Conservation (phyloP, 805 yeast genomes). For the Wickerhamiella dianesei region DNA sequence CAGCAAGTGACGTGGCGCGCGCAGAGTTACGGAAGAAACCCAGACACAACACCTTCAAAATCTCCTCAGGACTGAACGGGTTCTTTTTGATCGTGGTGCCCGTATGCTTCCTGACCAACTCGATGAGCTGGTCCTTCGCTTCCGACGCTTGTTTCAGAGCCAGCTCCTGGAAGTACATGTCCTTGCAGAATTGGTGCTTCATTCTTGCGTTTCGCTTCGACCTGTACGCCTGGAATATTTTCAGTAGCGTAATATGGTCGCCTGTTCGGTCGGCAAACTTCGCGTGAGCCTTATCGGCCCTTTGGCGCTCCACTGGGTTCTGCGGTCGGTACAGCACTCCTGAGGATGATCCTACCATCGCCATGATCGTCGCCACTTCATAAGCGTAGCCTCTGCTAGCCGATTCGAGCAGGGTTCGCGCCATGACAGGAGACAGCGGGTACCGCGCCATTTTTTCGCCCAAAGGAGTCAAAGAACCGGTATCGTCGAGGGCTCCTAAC, state of each 20-base stretch:
- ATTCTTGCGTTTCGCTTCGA: slow-evolving; percentile 42
- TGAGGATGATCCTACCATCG: slow-evolving; percentile 73
- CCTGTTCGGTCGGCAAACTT: slow-evolving; percentile 45
- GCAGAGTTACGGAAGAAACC: slow-evolving; percentile 64
- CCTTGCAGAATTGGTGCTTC: slow-evolving; percentile 72
- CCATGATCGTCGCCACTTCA: slow-evolving; percentile 58
- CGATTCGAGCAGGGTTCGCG: slow-evolving; percentile 59
- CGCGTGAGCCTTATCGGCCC: slow-evolving; percentile 51
- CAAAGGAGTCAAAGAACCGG: slow-evolving; percentile 57
- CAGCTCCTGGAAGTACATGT: slow-evolving; percentile 65
- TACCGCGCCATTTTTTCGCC: slow-evolving; percentile 85
- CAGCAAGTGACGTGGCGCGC: slow-evolving; percentile 43
- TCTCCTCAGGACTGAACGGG: slow-evolving; percentile 21
- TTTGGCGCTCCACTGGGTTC: slow-evolving; percentile 32
- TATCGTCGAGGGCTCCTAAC: slow-evolving; percentile 71
- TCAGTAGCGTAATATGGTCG: slow-evolving; percentile 66
- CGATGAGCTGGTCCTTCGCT: slow-evolving; percentile 56
- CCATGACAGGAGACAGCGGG: slow-evolving; percentile 83
- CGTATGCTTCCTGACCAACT: slow-evolving; percentile 27
- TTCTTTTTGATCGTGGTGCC: slow-evolving; percentile 24
- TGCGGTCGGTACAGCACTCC: slow-evolving; percentile 61
- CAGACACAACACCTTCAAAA: slow-evolving; percentile 45
- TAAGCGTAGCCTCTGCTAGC: slow-evolving; percentile 45
- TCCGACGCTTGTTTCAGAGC: slow-evolving; percentile 55
- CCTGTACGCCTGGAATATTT: slow-evolving; percentile 57